Conservation (phyloP, 148 eudicot species). For the Cornus florida region DNA sequence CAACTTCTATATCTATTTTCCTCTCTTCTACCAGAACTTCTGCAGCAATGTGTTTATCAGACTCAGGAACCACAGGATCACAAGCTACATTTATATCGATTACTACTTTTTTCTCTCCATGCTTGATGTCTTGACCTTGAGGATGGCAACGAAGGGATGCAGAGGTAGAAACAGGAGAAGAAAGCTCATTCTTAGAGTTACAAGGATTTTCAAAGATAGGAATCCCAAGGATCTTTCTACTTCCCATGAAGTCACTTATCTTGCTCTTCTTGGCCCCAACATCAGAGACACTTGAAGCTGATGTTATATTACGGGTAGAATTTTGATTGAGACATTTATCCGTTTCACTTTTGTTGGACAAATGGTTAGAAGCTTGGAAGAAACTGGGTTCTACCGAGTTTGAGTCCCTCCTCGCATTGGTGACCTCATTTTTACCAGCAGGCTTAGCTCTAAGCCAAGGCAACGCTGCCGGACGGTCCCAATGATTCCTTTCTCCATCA, state of each 20-base stretch:
- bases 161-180: slow-evolving; percentile 33
- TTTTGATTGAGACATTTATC: slow-evolving; percentile 25
- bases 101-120: slow-evolving; percentile 33
- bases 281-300: slow-evolving; percentile 26
- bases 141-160: slow-evolving; percentile 23
- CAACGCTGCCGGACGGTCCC: slow-evolving; percentile 34
- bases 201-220: slow-evolving; percentile 45
- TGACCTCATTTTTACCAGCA: slow-evolving; percentile 24
- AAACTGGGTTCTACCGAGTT: slow-evolving; percentile 20
- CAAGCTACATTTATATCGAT: slow-evolving; percentile 66
- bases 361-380: slow-evolving; percentile 20
- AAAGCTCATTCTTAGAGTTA: slow-evolving; percentile 31
- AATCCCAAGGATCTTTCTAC: slow-evolving; percentile 59
- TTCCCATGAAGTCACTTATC: slow-evolving; percentile 13
- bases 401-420: slow-evolving; percentile 24
- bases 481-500: slow-evolving; percentile 31
- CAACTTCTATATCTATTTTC: slow-evolving; percentile 23
- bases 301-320: slow-evolving; percentile 13
- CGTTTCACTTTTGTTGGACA: slow-evolving; percentile 16
- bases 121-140: slow-evolving; percentile 23
- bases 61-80: slow-evolving; percentile 32
- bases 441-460: slow-evolving; percentile 69
- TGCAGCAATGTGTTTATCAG: slow-evolving; percentile 21
- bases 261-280: slow-evolving; percentile 22
- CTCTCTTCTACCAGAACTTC: slow-evolving; percentile 37